Conservation (phyloP, 495 filamentous ascomycete species). For the Penicillium bovifimosum region DNA sequence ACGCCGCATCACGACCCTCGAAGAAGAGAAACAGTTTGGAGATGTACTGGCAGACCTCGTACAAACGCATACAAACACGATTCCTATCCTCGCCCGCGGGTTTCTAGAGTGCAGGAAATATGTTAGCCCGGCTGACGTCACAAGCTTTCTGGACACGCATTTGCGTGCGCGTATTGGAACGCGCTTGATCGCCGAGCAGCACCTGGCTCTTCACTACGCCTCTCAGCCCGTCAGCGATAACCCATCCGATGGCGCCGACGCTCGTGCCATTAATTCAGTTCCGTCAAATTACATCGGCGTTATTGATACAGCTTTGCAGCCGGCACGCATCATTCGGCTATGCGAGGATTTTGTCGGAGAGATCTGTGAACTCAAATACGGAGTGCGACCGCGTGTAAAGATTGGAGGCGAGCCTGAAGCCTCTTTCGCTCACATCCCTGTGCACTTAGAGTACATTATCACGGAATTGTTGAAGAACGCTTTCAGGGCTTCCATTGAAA, state of each 20-base stretch:
- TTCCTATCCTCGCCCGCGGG: slow-evolving; percentile 82
- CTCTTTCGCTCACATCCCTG: slow-evolving; percentile 83
- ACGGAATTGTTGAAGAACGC: slow-evolving; percentile 96
- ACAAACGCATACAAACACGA: slow-evolving; percentile 87
- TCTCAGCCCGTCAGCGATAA: slow-evolving; percentile 61
- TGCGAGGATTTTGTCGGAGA: slow-evolving; percentile 90
- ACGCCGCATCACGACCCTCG: slow-evolving; percentile 69
- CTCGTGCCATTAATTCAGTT: slow-evolving; percentile 35
- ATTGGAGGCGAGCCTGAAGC: slow-evolving; percentile 80
- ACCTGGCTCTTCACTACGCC: slow-evolving; percentile 87
- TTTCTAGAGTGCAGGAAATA: slow-evolving; percentile 90
- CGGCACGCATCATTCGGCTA: slow-evolving; percentile 67
- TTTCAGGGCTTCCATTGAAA: slow-evolving; percentile 87
- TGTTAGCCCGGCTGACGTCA: slow-evolving; percentile 73
- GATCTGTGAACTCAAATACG: slow-evolving; percentile 94
- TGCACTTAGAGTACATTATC: slow-evolving; percentile 94
- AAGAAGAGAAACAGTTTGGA: slow-evolving; percentile 86
- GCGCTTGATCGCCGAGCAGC: slow-evolving; percentile 89
- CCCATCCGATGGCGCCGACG: neutral
- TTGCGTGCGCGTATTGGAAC: slow-evolving; percentile 91
- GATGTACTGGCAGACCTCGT: slow-evolving; percentile 90
- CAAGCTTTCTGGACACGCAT: slow-evolving; percentile 88
- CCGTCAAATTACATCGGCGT: slow-evolving; percentile 83
- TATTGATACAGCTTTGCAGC: slow-evolving; percentile 86
- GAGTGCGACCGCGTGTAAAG: slow-evolving; percentile 72